These are phyloP conservation scores for Pythium biforme DNA, from an alignment of 352 stramenopile species.

Conservation along the genomic window DNA sequence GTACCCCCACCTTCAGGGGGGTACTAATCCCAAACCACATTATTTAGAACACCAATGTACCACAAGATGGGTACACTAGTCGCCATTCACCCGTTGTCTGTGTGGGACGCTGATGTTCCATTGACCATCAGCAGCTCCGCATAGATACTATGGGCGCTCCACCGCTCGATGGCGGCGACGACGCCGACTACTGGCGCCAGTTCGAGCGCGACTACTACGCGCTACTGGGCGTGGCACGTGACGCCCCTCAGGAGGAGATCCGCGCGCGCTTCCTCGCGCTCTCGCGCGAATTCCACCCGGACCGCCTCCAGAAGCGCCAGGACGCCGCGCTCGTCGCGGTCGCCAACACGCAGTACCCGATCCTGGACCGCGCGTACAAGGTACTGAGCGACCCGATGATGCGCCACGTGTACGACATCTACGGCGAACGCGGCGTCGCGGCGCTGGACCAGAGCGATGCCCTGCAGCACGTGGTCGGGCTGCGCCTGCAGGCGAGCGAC, in stretches of 20 bases:
- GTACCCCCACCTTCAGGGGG: too few species aligned
- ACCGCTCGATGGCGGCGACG: slow-evolving; percentile 13
- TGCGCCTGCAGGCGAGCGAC: slow-evolving; percentile 47
- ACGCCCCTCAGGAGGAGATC: slow-evolving; percentile 63
- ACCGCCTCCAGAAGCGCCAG: slow-evolving; percentile 50
- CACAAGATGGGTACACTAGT: neutral
- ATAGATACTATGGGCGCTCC: neutral
- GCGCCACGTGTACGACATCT: slow-evolving; percentile 73
- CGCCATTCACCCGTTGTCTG: neutral
- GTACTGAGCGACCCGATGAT: slow-evolving; percentile 67
- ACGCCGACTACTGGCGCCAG: slow-evolving; percentile 45
- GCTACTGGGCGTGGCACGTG: slow-evolving; percentile 61
- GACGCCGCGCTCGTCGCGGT: slow-evolving; percentile 55
- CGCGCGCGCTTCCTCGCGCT: slow-evolving; percentile 63
- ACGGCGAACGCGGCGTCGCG: slow-evolving; percentile 67
- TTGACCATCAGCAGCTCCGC: neutral
- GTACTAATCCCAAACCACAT: too few species aligned
- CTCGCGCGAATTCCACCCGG: slow-evolving; percentile 84
- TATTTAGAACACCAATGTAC: slow-evolving; percentile 8
- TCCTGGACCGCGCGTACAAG: slow-evolving; percentile 83
- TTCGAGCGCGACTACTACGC: slow-evolving; percentile 85
- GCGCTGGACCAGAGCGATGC: slow-evolving; percentile 61
- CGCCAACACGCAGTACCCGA: slow-evolving; percentile 74
- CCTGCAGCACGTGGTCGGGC: slow-evolving; percentile 35
- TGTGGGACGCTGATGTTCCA: neutral